phyloP scores from a whole-genome alignment of 805 yeast species.

The Yarrowia hollandica region DNA sequence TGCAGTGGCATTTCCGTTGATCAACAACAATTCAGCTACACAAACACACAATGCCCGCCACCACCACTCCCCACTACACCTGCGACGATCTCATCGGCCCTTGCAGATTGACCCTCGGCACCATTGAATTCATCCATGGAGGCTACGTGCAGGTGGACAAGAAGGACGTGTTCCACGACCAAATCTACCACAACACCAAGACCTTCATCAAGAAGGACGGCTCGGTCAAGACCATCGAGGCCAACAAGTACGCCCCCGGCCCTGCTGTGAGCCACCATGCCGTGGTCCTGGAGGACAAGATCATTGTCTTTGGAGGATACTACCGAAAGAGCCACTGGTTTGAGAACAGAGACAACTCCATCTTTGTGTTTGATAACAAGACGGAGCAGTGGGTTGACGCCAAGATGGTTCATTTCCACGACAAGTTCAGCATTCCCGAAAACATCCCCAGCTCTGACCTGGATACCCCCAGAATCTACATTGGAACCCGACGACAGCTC shows the following conservation, averaged over 20 bases:
- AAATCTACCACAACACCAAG: slow-evolving; percentile 20
- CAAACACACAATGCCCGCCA: not conserved
- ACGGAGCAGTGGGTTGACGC: slow-evolving; percentile 28
- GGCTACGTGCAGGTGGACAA: slow-evolving; percentile 24
- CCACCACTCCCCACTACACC: not conserved
- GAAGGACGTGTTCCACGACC: slow-evolving; percentile 24
- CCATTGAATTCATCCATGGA: slow-evolving; percentile 16
- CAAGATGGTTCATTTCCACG: slow-evolving; percentile 24
- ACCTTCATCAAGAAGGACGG: slow-evolving; percentile 13
- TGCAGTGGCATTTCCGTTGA: too few species aligned
- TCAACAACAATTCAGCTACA: not conserved
- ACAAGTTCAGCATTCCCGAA: slow-evolving; percentile 16
- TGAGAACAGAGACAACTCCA: slow-evolving; percentile 27
- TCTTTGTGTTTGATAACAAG: slow-evolving; percentile 26
- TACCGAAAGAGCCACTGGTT: slow-evolving; percentile 24
- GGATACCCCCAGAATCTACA: slow-evolving; percentile 28
- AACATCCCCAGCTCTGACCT: slow-evolving; percentile 5
- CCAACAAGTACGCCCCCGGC: slow-evolving; percentile 20
- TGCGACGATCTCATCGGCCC: slow-evolving; percentile 28
- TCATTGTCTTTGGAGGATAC: slow-evolving; percentile 28
- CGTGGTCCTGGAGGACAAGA: slow-evolving; percentile 27
- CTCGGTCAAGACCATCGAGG: not conserved
- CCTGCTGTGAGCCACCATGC: slow-evolving; percentile 27
- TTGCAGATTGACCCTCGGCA: slow-evolving; percentile 13
- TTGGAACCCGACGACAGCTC: slow-evolving; percentile 25